Evolutionary conservation across 2,329 filamentous ascomycete genomes (phyloP).

Genomic region (Cladosporium sp.): DNA sequence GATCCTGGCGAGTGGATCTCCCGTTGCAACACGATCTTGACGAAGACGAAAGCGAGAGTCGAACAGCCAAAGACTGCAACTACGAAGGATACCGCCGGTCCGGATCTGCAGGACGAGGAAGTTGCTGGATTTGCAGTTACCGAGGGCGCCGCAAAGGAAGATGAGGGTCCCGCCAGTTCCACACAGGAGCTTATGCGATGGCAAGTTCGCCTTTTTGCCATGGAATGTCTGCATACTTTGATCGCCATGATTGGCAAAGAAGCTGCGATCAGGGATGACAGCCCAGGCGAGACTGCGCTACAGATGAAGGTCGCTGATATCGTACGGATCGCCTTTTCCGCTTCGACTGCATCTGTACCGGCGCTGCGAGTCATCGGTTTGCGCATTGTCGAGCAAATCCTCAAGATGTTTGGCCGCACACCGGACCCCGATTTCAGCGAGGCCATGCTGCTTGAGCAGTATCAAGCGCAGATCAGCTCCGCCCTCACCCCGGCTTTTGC

Average conservation of each 20-base stretch:
- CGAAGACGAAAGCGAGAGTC: conserved; percentile 71
- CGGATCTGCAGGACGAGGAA: conserved; percentile 93
- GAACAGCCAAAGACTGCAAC: conserved; percentile 45
- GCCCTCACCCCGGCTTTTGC: conserved; percentile 95
- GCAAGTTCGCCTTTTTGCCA: conserved; percentile 93
- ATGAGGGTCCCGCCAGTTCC: conserved; percentile 36
- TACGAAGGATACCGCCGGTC: conserved; percentile 48
- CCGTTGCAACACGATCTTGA: conserved; percentile 80
- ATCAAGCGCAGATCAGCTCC: conserved; percentile 96
- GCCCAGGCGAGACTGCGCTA: conserved; percentile 69
- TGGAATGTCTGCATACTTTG: conserved; percentile 81
- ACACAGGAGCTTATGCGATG: conserved; percentile 85
- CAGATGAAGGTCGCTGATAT: conserved; percentile 86
- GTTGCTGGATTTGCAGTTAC: conserved; percentile 91
- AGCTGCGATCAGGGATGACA: conserved; percentile 70
- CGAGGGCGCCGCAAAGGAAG: conserved; percentile 49
- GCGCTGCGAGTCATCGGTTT: conserved; percentile 86
- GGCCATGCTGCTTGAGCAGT: conserved; percentile 91
- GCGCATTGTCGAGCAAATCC: conserved; percentile 85
- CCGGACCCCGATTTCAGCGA: conserved; percentile 98
- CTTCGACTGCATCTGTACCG: conserved; percentile 87
- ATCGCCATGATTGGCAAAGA: conserved; percentile 75
- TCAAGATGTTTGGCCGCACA: conserved; percentile 94
- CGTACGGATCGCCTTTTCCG: conserved; percentile 94
- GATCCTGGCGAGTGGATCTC: conserved; percentile 84